Percentiles rank a stretch among this genome's conserved stretches.
Evolutionary conservation across 768 basidiomycete species (phyloP).

Genomic region (Lentinula aciculospora): DNA sequence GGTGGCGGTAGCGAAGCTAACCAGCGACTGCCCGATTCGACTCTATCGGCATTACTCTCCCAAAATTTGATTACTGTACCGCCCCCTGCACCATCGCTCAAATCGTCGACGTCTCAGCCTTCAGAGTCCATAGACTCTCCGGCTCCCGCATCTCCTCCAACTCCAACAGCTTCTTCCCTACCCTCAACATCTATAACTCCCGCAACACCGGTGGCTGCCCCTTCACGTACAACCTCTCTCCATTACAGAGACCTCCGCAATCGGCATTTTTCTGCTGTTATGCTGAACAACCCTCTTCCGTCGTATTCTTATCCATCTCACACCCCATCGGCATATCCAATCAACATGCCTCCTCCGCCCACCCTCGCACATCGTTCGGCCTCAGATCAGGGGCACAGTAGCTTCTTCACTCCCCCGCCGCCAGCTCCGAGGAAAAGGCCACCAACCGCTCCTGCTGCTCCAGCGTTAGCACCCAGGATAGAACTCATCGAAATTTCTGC

Average conservation of each 20-base stretch:
- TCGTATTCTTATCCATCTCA: background rate
- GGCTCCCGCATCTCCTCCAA: constrained; percentile 51
- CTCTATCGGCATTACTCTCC: background rate
- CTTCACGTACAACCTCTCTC: constrained; percentile 36
- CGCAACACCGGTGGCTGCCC: constrained; percentile 45
- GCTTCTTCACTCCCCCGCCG: background rate
- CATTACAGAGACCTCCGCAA: constrained; percentile 13
- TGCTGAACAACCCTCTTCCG: background rate
- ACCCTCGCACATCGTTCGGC: constrained; percentile 1
- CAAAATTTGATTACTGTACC: too few species aligned
- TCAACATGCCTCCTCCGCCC: background rate
- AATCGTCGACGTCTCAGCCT: constrained; percentile 11
- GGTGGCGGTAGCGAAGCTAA: background rate
- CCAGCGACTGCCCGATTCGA: background rate
- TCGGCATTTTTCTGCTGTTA: background rate
- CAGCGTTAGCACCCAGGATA: background rate
- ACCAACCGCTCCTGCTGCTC: background rate
- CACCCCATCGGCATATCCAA: background rate
- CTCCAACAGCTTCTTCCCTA: constrained; percentile 56
- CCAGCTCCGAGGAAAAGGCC: background rate
- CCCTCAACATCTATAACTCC: constrained; percentile 25
- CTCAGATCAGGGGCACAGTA: background rate
- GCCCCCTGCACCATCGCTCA: constrained; percentile 7
- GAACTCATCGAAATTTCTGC: constrained; percentile 22
- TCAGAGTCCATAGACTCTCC: background rate